These are phyloP conservation scores for Phytophthora syringae DNA, from an alignment of 352 stramenopile genomes.

Conservation along the genomic window DNA sequence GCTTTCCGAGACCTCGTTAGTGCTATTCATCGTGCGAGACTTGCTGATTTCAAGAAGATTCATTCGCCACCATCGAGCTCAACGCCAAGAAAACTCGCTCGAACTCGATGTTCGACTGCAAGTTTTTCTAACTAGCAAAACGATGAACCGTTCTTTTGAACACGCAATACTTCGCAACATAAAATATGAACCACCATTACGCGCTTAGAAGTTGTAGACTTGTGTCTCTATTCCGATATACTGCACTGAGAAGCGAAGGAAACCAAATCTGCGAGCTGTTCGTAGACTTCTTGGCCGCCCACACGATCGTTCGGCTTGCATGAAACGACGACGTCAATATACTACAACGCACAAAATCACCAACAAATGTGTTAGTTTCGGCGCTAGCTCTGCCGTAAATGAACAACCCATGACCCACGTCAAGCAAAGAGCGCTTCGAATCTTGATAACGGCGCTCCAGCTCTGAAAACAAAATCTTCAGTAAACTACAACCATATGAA, in stretches of 20 bases:
- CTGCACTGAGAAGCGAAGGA: conserved; percentile 45
- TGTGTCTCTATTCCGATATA: not conserved
- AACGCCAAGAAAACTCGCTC: conserved; percentile 13
- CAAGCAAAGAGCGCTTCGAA: conserved; percentile 59
- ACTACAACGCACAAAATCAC: conserved; percentile 18
- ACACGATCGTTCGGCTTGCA: conserved; percentile 60
- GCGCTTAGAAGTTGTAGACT: not conserved
- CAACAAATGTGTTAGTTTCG: not conserved
- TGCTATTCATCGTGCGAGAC: conserved; percentile 56
- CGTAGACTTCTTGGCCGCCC: conserved; percentile 53
- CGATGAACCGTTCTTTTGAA: not conserved
- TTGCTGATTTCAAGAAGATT: conserved; percentile 34
- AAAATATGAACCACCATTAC: not conserved
- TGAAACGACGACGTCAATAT: conserved; percentile 55
- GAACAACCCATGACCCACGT: conserved; percentile 26
- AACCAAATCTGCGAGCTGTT: conserved; percentile 61
- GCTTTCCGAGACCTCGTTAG: conserved; percentile 68
- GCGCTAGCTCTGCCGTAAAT: not conserved
- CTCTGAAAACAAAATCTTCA: conserved; percentile 24
- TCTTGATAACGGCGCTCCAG: conserved; percentile 63
- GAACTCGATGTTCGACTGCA: conserved; percentile 58
- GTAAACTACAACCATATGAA: not conserved
- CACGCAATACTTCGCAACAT: not conserved
- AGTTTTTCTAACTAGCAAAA: conserved; percentile 31
- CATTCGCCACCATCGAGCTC: conserved; percentile 46